A percentile compares a stretch with the other conserved stretches of the same genome.
phyloP scores from a whole-genome alignment of 2,329 filamentous ascomycete genomes.

The Trichophyton verrucosum region DNA sequence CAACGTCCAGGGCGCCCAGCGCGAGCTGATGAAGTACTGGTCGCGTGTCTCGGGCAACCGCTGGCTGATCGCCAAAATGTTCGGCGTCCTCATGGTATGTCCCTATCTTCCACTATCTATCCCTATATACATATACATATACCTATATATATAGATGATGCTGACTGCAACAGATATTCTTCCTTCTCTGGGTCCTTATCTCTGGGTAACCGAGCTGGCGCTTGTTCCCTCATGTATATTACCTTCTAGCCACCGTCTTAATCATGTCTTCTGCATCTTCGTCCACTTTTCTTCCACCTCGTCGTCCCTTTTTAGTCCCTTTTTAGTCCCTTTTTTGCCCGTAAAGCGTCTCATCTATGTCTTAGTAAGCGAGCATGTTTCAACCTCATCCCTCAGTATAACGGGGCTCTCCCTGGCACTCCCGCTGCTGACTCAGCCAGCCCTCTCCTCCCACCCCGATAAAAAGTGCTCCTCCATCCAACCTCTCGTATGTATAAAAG shows the following conservation, averaged over 20 bases:
- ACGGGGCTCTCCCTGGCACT: neutral
- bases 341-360: neutral
- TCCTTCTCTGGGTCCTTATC: slow-evolving; percentile 13
- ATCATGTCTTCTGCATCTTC: neutral
- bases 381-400: neutral
- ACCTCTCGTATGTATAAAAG: slow-evolving; percentile 13
- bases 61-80: slow-evolving; percentile 79
- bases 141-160: too few species aligned
- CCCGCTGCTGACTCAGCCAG: neutral
- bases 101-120: neutral
- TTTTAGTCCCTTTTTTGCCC: too few species aligned
- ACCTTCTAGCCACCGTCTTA: neutral
- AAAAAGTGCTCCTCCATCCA: neutral
- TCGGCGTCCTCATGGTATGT: slow-evolving; percentile 64
- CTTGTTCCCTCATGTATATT: neutral
- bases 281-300: neutral
- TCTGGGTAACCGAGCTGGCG: slow-evolving; percentile 8
- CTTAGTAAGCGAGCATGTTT: neutral
- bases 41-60: slow-evolving; percentile 83
- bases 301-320: neutral
- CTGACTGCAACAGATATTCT: slow-evolving; percentile 10
- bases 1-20: slow-evolving; percentile 92
- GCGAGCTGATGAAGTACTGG: slow-evolving; percentile 96
- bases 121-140: too few species aligned
- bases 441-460: neutral